Base-by-base conservation (phyloP, 305 asterid genomes). In the Lippia alba region DNA sequence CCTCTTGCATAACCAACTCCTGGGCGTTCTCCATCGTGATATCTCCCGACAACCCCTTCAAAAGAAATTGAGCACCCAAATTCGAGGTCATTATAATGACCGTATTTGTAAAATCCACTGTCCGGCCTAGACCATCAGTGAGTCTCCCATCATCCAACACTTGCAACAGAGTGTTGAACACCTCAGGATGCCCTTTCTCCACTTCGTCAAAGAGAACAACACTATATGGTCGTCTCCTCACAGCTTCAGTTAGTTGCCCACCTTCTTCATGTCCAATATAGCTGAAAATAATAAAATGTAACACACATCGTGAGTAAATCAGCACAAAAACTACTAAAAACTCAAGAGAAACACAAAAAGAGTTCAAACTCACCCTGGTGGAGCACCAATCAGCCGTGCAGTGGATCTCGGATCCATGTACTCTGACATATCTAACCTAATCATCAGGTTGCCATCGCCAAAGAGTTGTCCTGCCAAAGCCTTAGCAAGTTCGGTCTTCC, bases 201-300 rank as follows among this genome's bases (percentile, higher is more conserved):
- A 94, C 93, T 66, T 94, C 99, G 57, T 94, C 99, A 0, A 94
- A 91, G 11, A 94, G 80, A 17, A 91, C 73, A 0, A 91, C 97
- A n/a, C 96, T 81, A 34, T 89, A 94, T n/a, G 97, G 97, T 5
- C 97, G 73, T 67, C 97, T 79, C 86, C 99, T 86, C 61, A 94
- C 95, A 0, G 96, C 85, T 81, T 94, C 96, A 0, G 97, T 94
- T 16, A 94, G 79, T 36, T 91, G 97, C 5, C 99, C 99, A 3
- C 99, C 97, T 79, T 91, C 97, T 15, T 91, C 97, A 1, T 89
- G 97, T 14, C 97, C 99, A 34, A 94, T 91, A 12, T 94, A 92
- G 17, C 97, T 87, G 80, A 5, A 48, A 12, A 44, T 39, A 39
- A 5, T 9, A 39, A 39, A 7, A n/a, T n/a, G n/a, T n/a, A 39